A percentile compares a stretch with the other conserved stretches of the same genome.
phyloP scores from a whole-genome alignment of 495 filamentous ascomycete species.

The Talaromyces adpressus region DNA sequence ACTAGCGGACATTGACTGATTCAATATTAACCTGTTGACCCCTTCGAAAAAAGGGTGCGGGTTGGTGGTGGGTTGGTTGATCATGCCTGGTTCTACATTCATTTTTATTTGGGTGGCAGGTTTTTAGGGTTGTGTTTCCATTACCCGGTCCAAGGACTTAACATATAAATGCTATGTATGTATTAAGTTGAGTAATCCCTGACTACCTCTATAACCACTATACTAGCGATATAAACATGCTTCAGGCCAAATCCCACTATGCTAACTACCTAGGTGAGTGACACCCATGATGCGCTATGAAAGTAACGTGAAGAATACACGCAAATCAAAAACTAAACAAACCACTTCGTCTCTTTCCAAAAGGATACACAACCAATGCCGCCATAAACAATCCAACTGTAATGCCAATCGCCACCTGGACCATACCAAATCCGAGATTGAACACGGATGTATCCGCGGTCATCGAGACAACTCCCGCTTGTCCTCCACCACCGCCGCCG shows the following conservation, averaged over 20 bases:
- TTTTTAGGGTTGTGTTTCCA: too few relatives aligned
- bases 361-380: slow-evolving; percentile 68
- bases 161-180: background rate
- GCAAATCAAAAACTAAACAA: slow-evolving; percentile 56
- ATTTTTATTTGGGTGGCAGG: background rate
- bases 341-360: slow-evolving; percentile 71
- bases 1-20: background rate
- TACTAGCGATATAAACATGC: background rate
- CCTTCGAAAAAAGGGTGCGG: background rate
- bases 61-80: background rate
- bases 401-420: slow-evolving; percentile 77
- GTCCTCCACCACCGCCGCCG: background rate
- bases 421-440: slow-evolving; percentile 56
- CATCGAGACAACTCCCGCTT: background rate
- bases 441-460: slow-evolving; percentile 6
- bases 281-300: background rate
- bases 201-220: background rate
- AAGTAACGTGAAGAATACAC: background rate
- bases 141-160: too few relatives aligned
- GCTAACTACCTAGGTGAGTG: background rate
- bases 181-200: background rate
- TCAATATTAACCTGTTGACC: background rate
- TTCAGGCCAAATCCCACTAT: background rate
- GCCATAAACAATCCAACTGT: slow-evolving; percentile 73
- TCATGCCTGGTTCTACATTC: background rate